Evolutionary conservation across 805 yeast species (phyloP), one percentile per base, ranked within the genome.

Genomic region (Starmera dryadoides): DNA sequence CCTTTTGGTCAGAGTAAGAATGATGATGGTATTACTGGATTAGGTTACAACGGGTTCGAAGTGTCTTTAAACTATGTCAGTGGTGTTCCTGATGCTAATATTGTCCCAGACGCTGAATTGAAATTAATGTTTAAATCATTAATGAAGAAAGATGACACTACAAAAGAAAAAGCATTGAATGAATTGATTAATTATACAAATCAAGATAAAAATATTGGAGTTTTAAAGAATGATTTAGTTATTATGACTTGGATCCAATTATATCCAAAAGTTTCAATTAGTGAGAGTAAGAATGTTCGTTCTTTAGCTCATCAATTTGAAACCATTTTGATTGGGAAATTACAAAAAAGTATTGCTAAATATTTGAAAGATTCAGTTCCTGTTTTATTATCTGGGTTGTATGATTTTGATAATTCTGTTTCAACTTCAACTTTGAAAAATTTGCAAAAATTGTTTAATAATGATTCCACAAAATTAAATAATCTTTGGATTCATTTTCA

Each of bases 251-350:
- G 86, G 95, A 69, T 86, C 34, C 95, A 87, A 57, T 47, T 86
- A 17, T 91, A 86, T 52, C 82, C 96, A 0, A 86, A 87, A 52
- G 62, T 89, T 22, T 71, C 93, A 2, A 68, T 82, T 6, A 93
- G 85, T 44, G 76, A 75, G 39, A 78, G 89, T 3, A 76, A 81
- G 46, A 61, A 63, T 12, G 84, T 87, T 1, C 69, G 97, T 41
- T 41, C 62, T 8, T 53, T 68, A 16, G 58, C 87, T 3, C 95
- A 87, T 53, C 76, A 73, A 42, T 66, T 79, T 4, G 88, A 88
- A 37, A 73, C 82, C 1, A 57, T 54, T 15, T 64, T 78, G 30
- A 77, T 84, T 30, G 45, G 50, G 14, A 40, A 48, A 1, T 55
- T 81, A 9, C 79, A 78, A 11, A 86, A 80, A 47, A 61, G 63